A percentile compares a stretch with the other conserved stretches of the same genome.
These are phyloP conservation scores for Tympanopsis confertula DNA, from an alignment of 2,329 filamentous ascomycete species.

Conservation along the genomic window DNA sequence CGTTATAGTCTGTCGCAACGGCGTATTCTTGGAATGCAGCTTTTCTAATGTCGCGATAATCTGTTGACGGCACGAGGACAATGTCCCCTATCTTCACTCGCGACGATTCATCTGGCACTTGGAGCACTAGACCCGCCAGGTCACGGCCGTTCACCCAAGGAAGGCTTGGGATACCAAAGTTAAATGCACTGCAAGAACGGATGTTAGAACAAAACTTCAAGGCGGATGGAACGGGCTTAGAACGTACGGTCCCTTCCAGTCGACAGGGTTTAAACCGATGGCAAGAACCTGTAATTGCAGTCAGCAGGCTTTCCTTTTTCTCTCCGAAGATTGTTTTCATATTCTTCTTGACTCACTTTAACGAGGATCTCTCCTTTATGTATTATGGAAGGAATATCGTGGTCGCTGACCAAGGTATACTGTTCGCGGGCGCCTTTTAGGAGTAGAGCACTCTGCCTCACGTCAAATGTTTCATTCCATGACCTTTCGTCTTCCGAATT, in stretches of 20 bases:
- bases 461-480: no score
- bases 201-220: background rate
- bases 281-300: no score
- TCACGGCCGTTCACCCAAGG: constrained; percentile 63
- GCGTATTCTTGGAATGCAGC: constrained; percentile 62
- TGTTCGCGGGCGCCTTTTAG: background rate
- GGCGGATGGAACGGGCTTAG: background rate
- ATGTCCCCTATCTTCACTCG: constrained; percentile 45
- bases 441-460: background rate
- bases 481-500: no score
- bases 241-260: constrained; percentile 62
- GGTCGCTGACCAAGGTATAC: background rate
- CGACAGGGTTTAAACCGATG: constrained; percentile 66
- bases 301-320: no score
- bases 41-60: constrained; percentile 63
- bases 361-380: background rate
- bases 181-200: constrained; percentile 43
- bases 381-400: background rate
- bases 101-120: constrained; percentile 23
- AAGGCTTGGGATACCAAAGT: constrained; percentile 56
- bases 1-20: constrained; percentile 52
- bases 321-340: no score
- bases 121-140: constrained; percentile 52
- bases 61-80: constrained; percentile 57
- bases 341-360: no score